These are phyloP conservation scores for Kwoniella dendrophila DNA, from an alignment of 768 basidiomycete species.

Conservation along the genomic window DNA sequence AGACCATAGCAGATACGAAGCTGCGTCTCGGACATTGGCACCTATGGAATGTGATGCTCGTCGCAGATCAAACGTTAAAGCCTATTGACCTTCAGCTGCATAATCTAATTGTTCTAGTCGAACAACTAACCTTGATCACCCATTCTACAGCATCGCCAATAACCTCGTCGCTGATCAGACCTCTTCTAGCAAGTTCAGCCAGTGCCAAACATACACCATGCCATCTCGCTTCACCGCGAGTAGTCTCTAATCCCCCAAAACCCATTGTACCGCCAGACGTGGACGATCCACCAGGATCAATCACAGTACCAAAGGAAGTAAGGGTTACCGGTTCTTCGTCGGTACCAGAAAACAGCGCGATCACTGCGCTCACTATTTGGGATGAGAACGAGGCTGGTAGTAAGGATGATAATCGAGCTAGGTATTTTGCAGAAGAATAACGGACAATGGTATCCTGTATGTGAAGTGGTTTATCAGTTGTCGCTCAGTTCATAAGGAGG, in stretches of 20 bases:
- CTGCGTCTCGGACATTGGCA: conserved; percentile 89
- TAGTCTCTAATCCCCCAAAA: conserved; percentile 40
- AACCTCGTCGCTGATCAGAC: conserved; percentile 64
- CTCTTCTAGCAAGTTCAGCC: conserved; percentile 87
- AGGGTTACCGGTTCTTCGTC: conserved; percentile 44
- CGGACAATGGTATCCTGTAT: conserved; percentile 87
- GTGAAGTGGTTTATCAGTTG: background rate
- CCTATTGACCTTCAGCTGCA: conserved; percentile 60
- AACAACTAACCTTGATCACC: conserved; percentile 69
- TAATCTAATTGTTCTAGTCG: background rate
- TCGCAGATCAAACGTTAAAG: conserved; percentile 85
- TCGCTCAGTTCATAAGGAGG: background rate
- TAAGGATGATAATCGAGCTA: conserved; percentile 79
- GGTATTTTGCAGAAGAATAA: conserved; percentile 89
- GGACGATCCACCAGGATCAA: conserved; percentile 48
- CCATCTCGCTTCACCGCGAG: conserved; percentile 76
- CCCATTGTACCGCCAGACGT: conserved; percentile 40
- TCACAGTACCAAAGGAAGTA: conserved; percentile 33
- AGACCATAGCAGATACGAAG: conserved; percentile 93
- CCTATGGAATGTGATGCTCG: conserved; percentile 93
- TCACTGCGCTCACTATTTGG: conserved; percentile 79
- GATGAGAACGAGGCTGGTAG: conserved; percentile 72
- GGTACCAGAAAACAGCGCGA: conserved; percentile 68
- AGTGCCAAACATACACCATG: conserved; percentile 91
- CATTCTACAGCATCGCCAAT: conserved; percentile 72